Percentiles rank a stretch among this genome's conserved stretches.
Evolutionary conservation across 2,329 filamentous ascomycete species (phyloP).

Genomic region (Aspergillus eucalypticola): DNA sequence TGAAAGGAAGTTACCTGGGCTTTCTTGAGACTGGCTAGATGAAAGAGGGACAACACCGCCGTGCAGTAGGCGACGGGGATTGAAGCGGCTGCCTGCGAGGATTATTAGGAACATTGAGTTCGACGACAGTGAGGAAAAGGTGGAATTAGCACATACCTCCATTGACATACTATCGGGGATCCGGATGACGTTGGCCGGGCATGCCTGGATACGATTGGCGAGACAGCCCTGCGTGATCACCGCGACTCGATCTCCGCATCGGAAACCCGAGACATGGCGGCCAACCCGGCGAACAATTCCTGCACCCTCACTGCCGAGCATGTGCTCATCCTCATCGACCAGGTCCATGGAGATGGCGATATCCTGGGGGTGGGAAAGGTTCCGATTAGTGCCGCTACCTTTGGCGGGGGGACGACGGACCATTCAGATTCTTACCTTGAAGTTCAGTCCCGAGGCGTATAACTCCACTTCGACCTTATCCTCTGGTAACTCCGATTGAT

Average conservation of each 20-base stretch:
- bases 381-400: too few relatives aligned
- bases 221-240: constrained; percentile 8
- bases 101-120: neutral
- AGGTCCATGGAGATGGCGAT: constrained; percentile 24
- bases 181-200: neutral
- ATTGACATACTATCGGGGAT: constrained; percentile 31
- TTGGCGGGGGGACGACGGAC: too few relatives aligned
- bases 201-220: constrained; percentile 13
- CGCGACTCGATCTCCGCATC: constrained; percentile 37
- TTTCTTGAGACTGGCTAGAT: constrained; percentile 19
- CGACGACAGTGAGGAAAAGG: too few relatives aligned
- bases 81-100: constrained; percentile 26
- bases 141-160: too few relatives aligned
- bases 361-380: too few relatives aligned
- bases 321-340: constrained; percentile 27
- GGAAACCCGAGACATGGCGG: constrained; percentile 12
- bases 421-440: too few relatives aligned
- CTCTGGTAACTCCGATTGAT: neutral
- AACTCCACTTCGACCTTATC: constrained; percentile 26
- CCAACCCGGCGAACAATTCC: constrained; percentile 40
- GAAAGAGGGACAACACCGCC: constrained; percentile 24
- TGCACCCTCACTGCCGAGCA: constrained; percentile 46
- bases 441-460: constrained; percentile 16
- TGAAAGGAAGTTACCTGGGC: constrained; percentile 5
- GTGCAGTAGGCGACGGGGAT: constrained; percentile 27